These are phyloP conservation scores for Monosporascus ibericus DNA, from an alignment of 2,329 filamentous ascomycete species.

Conservation along the genomic window DNA sequence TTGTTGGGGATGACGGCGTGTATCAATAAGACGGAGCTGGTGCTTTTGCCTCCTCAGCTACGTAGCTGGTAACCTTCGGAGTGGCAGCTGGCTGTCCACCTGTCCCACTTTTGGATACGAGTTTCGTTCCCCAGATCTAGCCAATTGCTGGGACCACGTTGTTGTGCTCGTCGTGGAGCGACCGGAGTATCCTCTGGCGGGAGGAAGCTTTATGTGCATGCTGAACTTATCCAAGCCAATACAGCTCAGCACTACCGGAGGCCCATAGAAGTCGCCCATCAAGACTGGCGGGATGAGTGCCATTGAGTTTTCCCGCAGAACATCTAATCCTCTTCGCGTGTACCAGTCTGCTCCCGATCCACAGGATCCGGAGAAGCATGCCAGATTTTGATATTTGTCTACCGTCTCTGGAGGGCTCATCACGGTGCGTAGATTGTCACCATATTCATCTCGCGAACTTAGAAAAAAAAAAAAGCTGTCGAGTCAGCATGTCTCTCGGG, in stretches of 20 bases:
- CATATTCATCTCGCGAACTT: no score
- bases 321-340: no score
- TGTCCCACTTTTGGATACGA: conserved; percentile 9
- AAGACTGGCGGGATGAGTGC: no score
- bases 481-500: no score
- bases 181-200: conserved; percentile 9
- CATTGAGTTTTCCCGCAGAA: no score
- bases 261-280: no score
- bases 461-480: no score
- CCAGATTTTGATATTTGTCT: no score
- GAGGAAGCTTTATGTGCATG: conserved; percentile 2
- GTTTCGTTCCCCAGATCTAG: conserved; percentile 7
- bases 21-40: conserved; percentile 38
- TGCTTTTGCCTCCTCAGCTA: conserved; percentile 32
- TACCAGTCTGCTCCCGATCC: no score
- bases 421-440: no score
- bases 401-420: no score
- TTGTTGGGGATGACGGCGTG: conserved; percentile 41
- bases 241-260: neutral
- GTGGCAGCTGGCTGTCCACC: neutral
- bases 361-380: no score
- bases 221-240: neutral
- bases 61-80: conserved; percentile 21
- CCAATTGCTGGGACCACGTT: conserved; percentile 8
- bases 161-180: conserved; percentile 10